A percentile compares a stretch with the other conserved stretches of the same genome.
These are phyloP conservation scores for Lentinula detonsa DNA, from an alignment of 768 basidiomycete genomes.

Conservation along the genomic window DNA sequence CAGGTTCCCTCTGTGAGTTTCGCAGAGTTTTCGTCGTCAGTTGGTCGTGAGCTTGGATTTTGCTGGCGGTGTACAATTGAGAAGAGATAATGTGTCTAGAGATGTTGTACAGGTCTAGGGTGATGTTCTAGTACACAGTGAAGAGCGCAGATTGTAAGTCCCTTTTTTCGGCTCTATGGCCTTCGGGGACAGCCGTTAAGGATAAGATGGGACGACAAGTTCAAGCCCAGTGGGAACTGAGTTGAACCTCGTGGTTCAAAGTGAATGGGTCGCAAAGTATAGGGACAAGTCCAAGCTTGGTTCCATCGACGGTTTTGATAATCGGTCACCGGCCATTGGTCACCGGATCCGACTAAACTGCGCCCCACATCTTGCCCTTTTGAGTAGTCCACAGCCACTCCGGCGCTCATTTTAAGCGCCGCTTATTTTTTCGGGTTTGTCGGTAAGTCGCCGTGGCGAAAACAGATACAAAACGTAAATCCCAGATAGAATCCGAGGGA, in stretches of 20 bases:
- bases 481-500: no score
- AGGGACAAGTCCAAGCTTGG: background rate
- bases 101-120: background rate
- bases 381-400: background rate
- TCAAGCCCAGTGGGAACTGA: background rate
- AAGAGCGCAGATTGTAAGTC: background rate
- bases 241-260: background rate
- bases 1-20: background rate
- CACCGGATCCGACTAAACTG: background rate
- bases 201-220: background rate
- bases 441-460: no score
- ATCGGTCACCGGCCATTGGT: background rate
- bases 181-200: background rate
- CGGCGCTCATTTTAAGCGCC: background rate
- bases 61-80: background rate
- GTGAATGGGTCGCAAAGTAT: background rate
- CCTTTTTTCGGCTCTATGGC: background rate
- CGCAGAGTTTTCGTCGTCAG: background rate
- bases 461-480: no score
- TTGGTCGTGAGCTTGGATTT: background rate
- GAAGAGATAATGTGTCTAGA: background rate
- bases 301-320: background rate
- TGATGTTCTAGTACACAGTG: background rate
- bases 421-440: background rate
- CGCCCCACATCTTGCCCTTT: background rate